Percentiles rank a stretch among this genome's conserved stretches.
phyloP scores from a whole-genome alignment of 2,329 filamentous ascomycete genomes.

The Pleochaeta shiraiana region DNA sequence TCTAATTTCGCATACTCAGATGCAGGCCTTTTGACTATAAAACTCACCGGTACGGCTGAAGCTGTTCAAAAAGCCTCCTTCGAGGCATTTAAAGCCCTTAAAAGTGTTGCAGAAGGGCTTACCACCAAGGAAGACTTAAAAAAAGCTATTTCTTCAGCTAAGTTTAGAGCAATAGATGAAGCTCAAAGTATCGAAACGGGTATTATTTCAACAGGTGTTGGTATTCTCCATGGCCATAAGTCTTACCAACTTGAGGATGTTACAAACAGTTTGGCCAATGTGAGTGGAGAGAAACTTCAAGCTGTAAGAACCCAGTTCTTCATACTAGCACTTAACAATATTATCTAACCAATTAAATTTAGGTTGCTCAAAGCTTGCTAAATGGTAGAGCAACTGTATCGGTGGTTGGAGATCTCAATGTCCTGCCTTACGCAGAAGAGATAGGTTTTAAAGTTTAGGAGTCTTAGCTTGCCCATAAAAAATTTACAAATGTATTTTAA shows the following conservation, averaged over 20 bases:
- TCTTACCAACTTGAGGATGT: slow-evolving; percentile 66
- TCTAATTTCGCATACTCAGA: slow-evolving; percentile 79
- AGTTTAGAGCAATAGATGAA: slow-evolving; percentile 72
- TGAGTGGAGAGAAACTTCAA: slow-evolving; percentile 70
- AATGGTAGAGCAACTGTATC: slow-evolving; percentile 78
- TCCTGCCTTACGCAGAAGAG: slow-evolving; percentile 83
- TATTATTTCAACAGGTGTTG: slow-evolving; percentile 65
- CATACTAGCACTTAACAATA: background rate
- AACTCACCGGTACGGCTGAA: slow-evolving; percentile 51
- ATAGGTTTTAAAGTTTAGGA: slow-evolving; percentile 83
- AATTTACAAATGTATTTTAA: too few relatives aligned
- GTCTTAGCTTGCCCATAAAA: too few relatives aligned
- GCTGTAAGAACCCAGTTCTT: slow-evolving; percentile 35
- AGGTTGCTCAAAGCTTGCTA: slow-evolving; percentile 77
- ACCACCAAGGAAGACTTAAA: slow-evolving; percentile 67
- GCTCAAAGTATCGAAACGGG: slow-evolving; percentile 58
- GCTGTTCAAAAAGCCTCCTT: slow-evolving; percentile 54
- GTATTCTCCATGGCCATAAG: slow-evolving; percentile 61
- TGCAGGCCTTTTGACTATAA: slow-evolving; percentile 70
- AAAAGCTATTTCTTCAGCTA: slow-evolving; percentile 83
- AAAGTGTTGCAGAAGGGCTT: slow-evolving; percentile 55
- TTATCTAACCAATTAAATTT: slow-evolving; percentile 10
- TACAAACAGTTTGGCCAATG: slow-evolving; percentile 55
- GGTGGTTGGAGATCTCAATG: slow-evolving; percentile 75
- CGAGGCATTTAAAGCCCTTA: slow-evolving; percentile 59